These are phyloP conservation scores for Didymosphaeria variabile DNA, from an alignment of 2,329 filamentous ascomycete genomes.

Conservation along the genomic window DNA sequence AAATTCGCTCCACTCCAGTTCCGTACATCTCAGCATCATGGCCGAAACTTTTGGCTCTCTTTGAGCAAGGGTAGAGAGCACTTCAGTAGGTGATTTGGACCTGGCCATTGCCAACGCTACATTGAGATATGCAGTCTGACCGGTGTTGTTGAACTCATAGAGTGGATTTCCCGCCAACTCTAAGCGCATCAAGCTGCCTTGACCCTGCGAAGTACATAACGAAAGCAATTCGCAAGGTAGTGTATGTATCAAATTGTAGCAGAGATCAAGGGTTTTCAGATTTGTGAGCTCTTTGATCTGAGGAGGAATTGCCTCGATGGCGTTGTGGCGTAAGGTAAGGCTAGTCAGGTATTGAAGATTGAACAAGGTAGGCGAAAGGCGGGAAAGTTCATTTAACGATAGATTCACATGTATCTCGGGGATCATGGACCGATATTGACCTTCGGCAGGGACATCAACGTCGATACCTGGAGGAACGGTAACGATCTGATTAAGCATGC, in stretches of 20 bases:
- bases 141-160: slow-evolving; percentile 11
- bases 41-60: slow-evolving; percentile 7
- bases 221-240: slow-evolving; percentile 40
- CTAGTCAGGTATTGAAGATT: slow-evolving; percentile 34
- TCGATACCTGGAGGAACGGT: slow-evolving; percentile 33
- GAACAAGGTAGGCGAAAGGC: slow-evolving; percentile 37
- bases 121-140: not conserved
- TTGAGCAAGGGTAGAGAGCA: no score
- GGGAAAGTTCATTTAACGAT: slow-evolving; percentile 29
- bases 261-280: slow-evolving; percentile 33
- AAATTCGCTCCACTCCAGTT: not conserved
- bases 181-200: slow-evolving; percentile 26
- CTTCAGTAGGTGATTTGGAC: no score
- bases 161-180: slow-evolving; percentile 30
- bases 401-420: slow-evolving; percentile 38
- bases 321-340: slow-evolving; percentile 35
- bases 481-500: slow-evolving; percentile 38
- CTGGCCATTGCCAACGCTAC: no score
- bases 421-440: slow-evolving; percentile 42
- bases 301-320: slow-evolving; percentile 39
- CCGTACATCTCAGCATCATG: not conserved
- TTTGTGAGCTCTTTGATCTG: slow-evolving; percentile 32
- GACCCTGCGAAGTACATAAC: slow-evolving; percentile 27
- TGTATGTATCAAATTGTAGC: slow-evolving; percentile 31
- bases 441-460: slow-evolving; percentile 35